Conservation (phyloP, 305 asterid species). For the Nicotiana rustica region DNA sequence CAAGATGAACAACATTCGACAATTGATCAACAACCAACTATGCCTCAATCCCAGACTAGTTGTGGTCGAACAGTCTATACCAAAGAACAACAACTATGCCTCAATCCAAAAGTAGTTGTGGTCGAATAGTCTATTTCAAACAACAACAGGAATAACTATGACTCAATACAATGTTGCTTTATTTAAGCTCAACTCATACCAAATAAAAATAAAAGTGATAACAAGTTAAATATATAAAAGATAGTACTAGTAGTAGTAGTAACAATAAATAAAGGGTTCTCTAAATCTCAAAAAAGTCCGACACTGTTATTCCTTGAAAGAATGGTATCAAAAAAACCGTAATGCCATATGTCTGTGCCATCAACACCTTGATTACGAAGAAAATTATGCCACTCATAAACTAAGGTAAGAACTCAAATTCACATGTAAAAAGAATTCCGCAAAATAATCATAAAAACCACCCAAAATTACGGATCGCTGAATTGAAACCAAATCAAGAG, state of each 20-base stretch:
- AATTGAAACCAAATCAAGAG: not conserved
- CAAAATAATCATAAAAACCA: not conserved
- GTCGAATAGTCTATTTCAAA: too few species aligned
- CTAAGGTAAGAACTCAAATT: not conserved
- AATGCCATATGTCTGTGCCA: not conserved
- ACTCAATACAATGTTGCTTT: too few species aligned
- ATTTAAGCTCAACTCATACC: too few species aligned
- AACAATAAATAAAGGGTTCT: too few species aligned
- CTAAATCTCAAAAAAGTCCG: too few species aligned
- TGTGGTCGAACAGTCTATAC: not conserved
- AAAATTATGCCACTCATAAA: conserved; percentile 9
- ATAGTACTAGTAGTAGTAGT: too few species aligned
- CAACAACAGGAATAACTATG: too few species aligned
- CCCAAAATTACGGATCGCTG: not conserved
- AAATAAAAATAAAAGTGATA: too few species aligned
- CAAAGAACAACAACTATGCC: too few species aligned
- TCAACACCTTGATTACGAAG: not conserved
- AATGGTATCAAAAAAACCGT: not conserved
- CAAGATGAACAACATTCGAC: not conserved
- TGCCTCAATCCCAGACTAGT: not conserved
- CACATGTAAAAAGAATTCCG: not conserved
- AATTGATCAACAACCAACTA: not conserved
- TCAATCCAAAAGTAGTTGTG: too few species aligned
- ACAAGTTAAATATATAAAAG: too few species aligned
- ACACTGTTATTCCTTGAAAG: not conserved